Evolutionary conservation across 306 rosid species (phyloP), one percentile per base, ranked within the genome.

Genomic region (Cajanus cajan): DNA sequence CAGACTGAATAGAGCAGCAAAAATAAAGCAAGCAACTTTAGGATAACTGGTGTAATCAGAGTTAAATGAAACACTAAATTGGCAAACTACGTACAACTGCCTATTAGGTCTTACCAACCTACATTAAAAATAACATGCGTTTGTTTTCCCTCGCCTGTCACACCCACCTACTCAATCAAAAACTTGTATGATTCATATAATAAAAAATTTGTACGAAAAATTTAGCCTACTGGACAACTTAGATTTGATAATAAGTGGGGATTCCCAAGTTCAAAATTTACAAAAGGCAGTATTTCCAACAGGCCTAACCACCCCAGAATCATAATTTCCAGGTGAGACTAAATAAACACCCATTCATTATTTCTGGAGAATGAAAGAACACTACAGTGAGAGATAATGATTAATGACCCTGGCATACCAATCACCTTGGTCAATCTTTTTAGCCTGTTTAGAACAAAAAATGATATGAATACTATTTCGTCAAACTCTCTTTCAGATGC

Each of bases 301-400:
- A 21, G 44, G 45, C 16, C 21, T 45, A 33, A 24, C 10, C 18
- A 33, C 16, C 68, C 43, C 43, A 8, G 9, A 67, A 54, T 11
- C 76, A 55, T 43, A 22, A 41, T 59, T 40, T 72, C 31, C 63
- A 8, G 37, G 24, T 41, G 68, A 62, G 54, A 51, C 63, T 37
- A 69, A 77, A 55, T 59, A 44, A 28, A 28, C 65, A 68, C 47
- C n/a, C 15, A 31, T 61, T 14, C 59, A 28, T 24, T 36, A n/a
- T 51, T 55, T 21, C 22, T 28, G 64, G 12, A 41, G 57, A 64
- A 24, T 19, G 73, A 31, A 52, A 41, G 10, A 51, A 55, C 36
- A 72, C 59, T 73, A n/a, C 6, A 69, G 62, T 63, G 19, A 73
- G 33, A 63, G 50, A 70, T 7, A 24, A 36, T 37, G 74, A 36